Conservation (phyloP, 192 early-diverging fungal genomes). For the Coemansia erecta region DNA sequence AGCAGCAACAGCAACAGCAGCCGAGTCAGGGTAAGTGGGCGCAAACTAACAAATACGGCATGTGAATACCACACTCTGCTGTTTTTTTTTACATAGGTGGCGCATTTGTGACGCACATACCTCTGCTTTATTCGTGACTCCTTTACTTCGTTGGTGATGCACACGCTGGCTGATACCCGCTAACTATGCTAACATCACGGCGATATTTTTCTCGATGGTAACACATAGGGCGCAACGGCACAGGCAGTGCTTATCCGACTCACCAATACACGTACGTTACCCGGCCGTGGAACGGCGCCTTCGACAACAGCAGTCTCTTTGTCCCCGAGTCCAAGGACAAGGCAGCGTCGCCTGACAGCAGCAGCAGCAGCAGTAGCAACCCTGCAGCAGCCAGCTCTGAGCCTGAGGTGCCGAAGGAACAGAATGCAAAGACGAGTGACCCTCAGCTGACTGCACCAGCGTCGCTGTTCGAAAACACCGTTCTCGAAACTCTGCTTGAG, state of each 20-base stretch:
- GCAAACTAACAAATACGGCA: background rate
- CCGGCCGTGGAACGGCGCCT: constrained; percentile 44
- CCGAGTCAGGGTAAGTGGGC: constrained; percentile 14
- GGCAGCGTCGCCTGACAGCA: background rate
- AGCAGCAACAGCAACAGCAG: constrained; percentile 11
- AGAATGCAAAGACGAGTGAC: background rate
- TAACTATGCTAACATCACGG: no score
- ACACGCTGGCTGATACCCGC: no score
- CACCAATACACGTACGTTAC: constrained; percentile 41
- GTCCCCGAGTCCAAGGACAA: constrained; percentile 11
- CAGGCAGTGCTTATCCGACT: constrained; percentile 37
- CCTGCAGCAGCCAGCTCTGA: background rate
- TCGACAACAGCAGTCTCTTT: constrained; percentile 42
- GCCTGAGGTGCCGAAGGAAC: background rate
- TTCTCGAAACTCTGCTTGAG: constrained; percentile 63
- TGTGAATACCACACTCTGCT: no score
- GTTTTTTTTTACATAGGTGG: constrained; percentile 7
- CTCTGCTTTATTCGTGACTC: background rate
- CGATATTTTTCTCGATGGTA: no score
- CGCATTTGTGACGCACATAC: constrained; percentile 11
- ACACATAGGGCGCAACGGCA: constrained; percentile 32
- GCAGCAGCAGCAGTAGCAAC: background rate
- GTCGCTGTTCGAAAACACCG: constrained; percentile 4
- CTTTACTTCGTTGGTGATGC: no score
- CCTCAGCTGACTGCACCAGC: background rate